Percentiles rank a stretch among this genome's conserved stretches.
These are phyloP conservation scores for Sisymbrium altissimum DNA, from an alignment of 345 rosid species.

Conservation along the genomic window DNA sequence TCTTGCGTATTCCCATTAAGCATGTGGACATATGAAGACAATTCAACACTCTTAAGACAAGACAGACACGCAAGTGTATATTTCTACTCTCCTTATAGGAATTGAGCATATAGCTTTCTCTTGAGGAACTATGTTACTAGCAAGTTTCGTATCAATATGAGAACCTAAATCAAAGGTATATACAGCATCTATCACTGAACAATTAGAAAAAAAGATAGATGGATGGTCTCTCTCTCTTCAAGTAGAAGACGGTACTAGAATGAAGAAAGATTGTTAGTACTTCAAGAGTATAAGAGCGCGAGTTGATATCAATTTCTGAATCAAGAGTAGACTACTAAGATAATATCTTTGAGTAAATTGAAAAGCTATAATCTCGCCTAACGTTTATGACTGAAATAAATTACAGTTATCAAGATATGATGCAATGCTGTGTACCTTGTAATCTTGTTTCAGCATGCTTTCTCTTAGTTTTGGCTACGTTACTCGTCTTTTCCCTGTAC, in stretches of 20 bases:
- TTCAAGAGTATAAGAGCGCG: not conserved
- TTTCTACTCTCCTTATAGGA: not conserved
- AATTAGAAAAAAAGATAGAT: not conserved
- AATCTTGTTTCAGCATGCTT: conserved; percentile 69
- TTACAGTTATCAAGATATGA: conserved; percentile 2
- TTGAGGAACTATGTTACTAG: not conserved
- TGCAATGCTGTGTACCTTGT: conserved; percentile 41
- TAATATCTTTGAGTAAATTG: not conserved
- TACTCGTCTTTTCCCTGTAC: conserved; percentile 59
- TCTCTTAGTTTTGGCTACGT: conserved; percentile 62
- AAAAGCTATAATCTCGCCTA: not conserved
- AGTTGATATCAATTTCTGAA: conserved; percentile 5
- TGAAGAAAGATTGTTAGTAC: not conserved
- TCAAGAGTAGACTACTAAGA: conserved; percentile 2
- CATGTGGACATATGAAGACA: not conserved
- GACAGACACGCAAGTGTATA: not conserved
- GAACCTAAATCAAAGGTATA: not conserved
- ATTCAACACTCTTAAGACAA: conserved; percentile 9
- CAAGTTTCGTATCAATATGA: not conserved
- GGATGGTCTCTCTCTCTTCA: conserved; percentile 10
- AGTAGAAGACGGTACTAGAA: not conserved
- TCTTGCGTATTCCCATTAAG: not conserved
- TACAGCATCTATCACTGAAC: not conserved
- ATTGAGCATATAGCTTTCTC: not conserved
- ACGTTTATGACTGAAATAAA: not conserved